Percentiles rank a stretch among this genome's conserved stretches.
Conservation (phyloP, 129 eudicot species). For the Flaveria linearis region DNA sequence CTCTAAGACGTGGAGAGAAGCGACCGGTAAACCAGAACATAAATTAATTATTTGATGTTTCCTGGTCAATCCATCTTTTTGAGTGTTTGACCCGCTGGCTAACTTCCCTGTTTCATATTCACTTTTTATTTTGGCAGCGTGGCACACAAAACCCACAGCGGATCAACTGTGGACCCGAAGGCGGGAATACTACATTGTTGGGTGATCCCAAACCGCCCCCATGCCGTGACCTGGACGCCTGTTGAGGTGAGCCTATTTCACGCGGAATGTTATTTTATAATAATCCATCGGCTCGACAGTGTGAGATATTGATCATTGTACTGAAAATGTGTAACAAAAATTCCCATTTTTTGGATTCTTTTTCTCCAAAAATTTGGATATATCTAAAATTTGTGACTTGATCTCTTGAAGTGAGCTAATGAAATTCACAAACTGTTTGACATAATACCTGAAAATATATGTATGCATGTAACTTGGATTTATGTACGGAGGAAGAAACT, state of each 20-base stretch:
- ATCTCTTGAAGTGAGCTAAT: background rate
- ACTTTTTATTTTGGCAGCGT: slow-evolving; percentile 49
- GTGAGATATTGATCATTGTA: slow-evolving; percentile 2
- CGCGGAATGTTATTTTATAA: background rate
- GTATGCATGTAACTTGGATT: too few relatives aligned
- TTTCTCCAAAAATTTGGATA: background rate
- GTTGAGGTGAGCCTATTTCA: slow-evolving; percentile 34
- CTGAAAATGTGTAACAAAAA: slow-evolving; percentile 6
- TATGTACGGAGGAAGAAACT: too few relatives aligned
- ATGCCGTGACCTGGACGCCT: slow-evolving; percentile 94
- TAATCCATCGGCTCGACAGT: background rate
- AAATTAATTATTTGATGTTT: slow-evolving; percentile 5
- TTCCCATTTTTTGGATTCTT: background rate
- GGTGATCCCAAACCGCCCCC: slow-evolving; percentile 96
- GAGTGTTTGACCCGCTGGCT: background rate
- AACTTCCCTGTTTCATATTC: background rate
- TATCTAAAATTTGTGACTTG: background rate
- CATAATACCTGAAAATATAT: background rate
- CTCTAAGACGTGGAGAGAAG: slow-evolving; percentile 85
- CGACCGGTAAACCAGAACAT: slow-evolving; percentile 65
- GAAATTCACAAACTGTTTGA: background rate
- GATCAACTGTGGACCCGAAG: slow-evolving; percentile 81
- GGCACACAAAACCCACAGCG: slow-evolving; percentile 90
- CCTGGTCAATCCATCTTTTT: background rate
- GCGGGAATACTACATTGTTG: slow-evolving; percentile 82